Percentiles rank a stretch among this genome's conserved stretches.
Evolutionary conservation across 805 yeast genomes (phyloP).

Genomic region (Maudiozyma bulderi): DNA sequence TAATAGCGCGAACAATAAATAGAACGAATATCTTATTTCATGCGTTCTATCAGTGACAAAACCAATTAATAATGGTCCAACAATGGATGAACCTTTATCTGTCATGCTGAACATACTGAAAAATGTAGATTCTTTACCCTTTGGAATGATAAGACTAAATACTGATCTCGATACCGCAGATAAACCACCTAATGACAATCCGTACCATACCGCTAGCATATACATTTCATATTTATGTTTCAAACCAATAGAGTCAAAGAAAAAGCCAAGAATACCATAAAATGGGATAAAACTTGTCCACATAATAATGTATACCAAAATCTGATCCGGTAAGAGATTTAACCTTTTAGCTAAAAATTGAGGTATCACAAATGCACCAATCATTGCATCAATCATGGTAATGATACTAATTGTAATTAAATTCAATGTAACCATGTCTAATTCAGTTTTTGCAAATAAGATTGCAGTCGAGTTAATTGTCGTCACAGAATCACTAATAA

Average conservation of each 20-base stretch:
- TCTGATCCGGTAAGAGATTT: constrained; percentile 37
- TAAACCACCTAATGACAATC: constrained; percentile 63
- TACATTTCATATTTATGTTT: constrained; percentile 61
- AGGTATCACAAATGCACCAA: constrained; percentile 55
- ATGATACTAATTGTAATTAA: constrained; percentile 56
- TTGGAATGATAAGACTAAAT: constrained; percentile 60
- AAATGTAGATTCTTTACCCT: constrained; percentile 65
- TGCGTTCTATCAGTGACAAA: constrained; percentile 63
- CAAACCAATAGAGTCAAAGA: constrained; percentile 45
- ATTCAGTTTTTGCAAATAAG: constrained; percentile 60
- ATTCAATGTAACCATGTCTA: constrained; percentile 58
- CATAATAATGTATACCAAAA: constrained; percentile 42
- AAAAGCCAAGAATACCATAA: constrained; percentile 63
- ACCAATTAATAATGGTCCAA: constrained; percentile 70
- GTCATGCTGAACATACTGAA: constrained; percentile 70
- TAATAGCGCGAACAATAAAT: constrained; percentile 46
- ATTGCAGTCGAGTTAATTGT: constrained; percentile 76
- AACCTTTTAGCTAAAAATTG: constrained; percentile 30
- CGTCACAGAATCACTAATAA: constrained; percentile 63
- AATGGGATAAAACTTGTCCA: constrained; percentile 62
- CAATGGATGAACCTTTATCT: constrained; percentile 67
- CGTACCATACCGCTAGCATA: constrained; percentile 63
- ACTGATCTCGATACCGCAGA: constrained; percentile 61
- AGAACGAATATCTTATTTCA: constrained; percentile 64
- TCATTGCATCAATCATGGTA: constrained; percentile 57